phyloP scores from a whole-genome alignment of 164 flowering plant genomes.

The Sedum album region DNA sequence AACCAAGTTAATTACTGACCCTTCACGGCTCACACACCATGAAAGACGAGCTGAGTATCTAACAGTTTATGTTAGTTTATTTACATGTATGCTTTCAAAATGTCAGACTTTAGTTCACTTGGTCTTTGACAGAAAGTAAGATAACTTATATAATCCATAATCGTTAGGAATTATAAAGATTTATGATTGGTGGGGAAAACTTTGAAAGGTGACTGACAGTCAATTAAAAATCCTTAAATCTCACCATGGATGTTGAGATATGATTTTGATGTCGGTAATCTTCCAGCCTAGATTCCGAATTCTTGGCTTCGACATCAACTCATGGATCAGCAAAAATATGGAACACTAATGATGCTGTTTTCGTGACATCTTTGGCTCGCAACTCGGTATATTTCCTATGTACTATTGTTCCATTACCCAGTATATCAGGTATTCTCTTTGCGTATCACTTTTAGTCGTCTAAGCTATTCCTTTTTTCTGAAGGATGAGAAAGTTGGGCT shows the following conservation, averaged over 20 bases:
- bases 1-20: too few species aligned
- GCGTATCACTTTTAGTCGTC: not conserved
- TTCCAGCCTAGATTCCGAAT: conserved; percentile 77
- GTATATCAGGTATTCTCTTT: not conserved
- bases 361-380: conserved; percentile 61
- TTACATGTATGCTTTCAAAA: not conserved
- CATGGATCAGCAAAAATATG: conserved; percentile 95
- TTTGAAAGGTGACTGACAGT: not conserved
- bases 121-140: not conserved
- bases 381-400: conserved; percentile 39
- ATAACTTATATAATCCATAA: not conserved
- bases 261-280: not conserved
- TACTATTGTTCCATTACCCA: not conserved
- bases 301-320: conserved; percentile 76
- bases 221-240: not conserved
- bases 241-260: not conserved
- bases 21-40: not conserved
- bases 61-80: not conserved
- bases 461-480: not conserved
- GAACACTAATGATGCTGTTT: conserved; percentile 74
- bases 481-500: conserved; percentile 88
- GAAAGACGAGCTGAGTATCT: not conserved
- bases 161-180: not conserved
- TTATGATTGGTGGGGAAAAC: not conserved
- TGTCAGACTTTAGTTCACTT: not conserved